Conservation (phyloP, 2,329 filamentous ascomycete species). For the Colletotrichum lindemuthianum region DNA sequence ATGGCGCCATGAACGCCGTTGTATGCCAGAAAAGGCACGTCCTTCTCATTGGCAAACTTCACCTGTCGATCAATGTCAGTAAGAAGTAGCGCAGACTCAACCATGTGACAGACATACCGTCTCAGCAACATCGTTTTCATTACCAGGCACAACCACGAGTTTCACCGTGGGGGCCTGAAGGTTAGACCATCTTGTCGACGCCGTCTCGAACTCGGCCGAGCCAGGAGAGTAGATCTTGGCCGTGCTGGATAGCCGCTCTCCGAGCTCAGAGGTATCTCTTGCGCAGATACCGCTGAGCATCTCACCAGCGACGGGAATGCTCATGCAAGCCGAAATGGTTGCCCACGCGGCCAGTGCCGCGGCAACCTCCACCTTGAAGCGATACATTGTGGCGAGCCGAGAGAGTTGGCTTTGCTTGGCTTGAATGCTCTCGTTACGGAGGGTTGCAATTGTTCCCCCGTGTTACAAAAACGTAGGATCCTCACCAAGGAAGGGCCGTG, state of each 20-base stretch:
- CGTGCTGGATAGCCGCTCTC: conserved; percentile 46
- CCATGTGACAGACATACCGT: conserved; percentile 46
- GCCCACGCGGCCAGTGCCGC: conserved; percentile 42
- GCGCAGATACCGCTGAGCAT: conserved; percentile 34
- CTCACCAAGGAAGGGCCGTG: not conserved
- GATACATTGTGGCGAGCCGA: conserved; percentile 14
- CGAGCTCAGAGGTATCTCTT: conserved; percentile 40
- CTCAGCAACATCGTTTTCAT: conserved; percentile 59
- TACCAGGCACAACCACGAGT: conserved; percentile 57
- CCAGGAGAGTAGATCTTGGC: conserved; percentile 55
- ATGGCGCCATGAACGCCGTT: conserved; percentile 63
- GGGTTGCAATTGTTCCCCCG: conserved; percentile 1
- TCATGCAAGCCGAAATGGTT: conserved; percentile 37
- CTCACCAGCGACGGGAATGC: conserved; percentile 27
- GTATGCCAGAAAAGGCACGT: conserved; percentile 62
- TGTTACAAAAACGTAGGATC: not conserved
- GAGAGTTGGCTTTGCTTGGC: not conserved
- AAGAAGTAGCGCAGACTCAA: not conserved
- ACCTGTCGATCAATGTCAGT: conserved; percentile 37
- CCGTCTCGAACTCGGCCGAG: conserved; percentile 49
- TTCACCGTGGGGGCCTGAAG: conserved; percentile 54
- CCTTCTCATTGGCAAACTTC: conserved; percentile 55
- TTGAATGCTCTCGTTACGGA: not conserved
- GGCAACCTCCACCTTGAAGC: conserved; percentile 39
- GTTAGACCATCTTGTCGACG: conserved; percentile 57